A percentile compares a stretch with the other conserved stretches of the same genome.
phyloP scores from a whole-genome alignment of 1,139 yeast genomes.

The Nakaseomyces kungkrabaensis region DNA sequence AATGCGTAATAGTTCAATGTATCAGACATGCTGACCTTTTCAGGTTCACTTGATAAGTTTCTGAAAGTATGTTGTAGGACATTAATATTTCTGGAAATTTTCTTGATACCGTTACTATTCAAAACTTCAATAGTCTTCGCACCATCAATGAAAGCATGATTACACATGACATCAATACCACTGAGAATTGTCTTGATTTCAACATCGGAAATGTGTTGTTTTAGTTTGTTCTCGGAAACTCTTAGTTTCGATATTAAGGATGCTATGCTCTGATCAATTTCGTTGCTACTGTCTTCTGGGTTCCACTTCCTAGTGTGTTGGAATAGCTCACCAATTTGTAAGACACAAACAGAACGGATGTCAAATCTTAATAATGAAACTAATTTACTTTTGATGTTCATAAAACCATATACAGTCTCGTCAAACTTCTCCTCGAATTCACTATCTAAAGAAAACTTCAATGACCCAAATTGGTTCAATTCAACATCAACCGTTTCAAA shows the following conservation, averaged over 20 bases:
- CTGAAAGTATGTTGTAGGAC: conserved; percentile 70
- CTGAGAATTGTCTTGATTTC: conserved; percentile 28
- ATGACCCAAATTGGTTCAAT: conserved; percentile 21
- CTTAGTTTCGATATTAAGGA: conserved; percentile 23
- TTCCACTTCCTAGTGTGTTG: conserved; percentile 25
- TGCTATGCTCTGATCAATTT: conserved; percentile 49
- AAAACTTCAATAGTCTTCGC: conserved; percentile 46
- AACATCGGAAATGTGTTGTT: conserved; percentile 23
- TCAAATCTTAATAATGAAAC: conserved; percentile 57
- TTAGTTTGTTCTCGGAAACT: conserved; percentile 21
- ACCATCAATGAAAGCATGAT: conserved; percentile 49
- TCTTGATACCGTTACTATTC: conserved; percentile 58
- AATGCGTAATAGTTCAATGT: conserved; percentile 52
- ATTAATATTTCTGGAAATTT: conserved; percentile 56
- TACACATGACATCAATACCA: conserved; percentile 55
- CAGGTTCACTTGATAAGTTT: conserved; percentile 48
- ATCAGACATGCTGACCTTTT: conserved; percentile 47
- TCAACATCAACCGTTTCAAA: conserved; percentile 26
- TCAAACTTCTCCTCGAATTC: conserved; percentile 41
- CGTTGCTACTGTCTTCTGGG: conserved; percentile 51
- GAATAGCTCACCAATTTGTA: conserved; percentile 43
- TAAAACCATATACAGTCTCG: conserved; percentile 37
- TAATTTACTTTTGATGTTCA: conserved; percentile 38
- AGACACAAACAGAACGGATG: conserved; percentile 50
- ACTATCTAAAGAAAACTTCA: conserved; percentile 33